Base-by-base conservation (phyloP, 257 asterid species). In the Solanum tarapatanum region DNA sequence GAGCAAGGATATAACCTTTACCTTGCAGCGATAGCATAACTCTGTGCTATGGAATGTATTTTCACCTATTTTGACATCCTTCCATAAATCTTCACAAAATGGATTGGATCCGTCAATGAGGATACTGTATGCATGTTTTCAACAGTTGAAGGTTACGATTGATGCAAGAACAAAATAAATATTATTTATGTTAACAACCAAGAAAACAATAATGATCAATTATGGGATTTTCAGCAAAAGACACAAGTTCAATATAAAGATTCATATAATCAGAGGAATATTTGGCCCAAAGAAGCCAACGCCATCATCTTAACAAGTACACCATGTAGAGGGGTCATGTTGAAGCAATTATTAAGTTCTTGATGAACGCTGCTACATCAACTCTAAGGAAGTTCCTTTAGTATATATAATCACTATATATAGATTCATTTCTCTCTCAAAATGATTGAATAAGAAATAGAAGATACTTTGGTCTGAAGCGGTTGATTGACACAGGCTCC, bases 391-490 rank as follows among this genome's bases (percentile, higher is more conserved):
- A 26, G 66, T 17, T 79, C 37, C 66, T 45, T 77, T 9, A 24
- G 83, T 37, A 45, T 45, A 80, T n/a, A 43, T 28, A 30, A 51
- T 66, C 26, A 37, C 14, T 60, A 6, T 41, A 60, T 77, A 64
- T 26, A 35, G 79, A 11, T 26, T 84, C 16, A 36, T 21, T 11
- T 16, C 39, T 28, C 4, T 51, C 19, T 7, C 51, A 1, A 48
- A 26, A 6, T 9, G 45, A 35, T 41, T 45, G 43, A 69, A 37
- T 86, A 30, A 77, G 37, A 37, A 41, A 13, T 17, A 84, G 60
- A 41, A 39, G 39, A 82, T 89, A 93, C 98, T 94, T 95, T 83
- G 98, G 92, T 80, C 97, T 90, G 87, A 95, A 95, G 80, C 96
- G 93, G 89, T 92, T 92, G 28, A 93, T 86, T 24, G 91, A 62